phyloP scores from a whole-genome alignment of 2,329 filamentous ascomycete genomes.

The Colletotrichum tabaci region DNA sequence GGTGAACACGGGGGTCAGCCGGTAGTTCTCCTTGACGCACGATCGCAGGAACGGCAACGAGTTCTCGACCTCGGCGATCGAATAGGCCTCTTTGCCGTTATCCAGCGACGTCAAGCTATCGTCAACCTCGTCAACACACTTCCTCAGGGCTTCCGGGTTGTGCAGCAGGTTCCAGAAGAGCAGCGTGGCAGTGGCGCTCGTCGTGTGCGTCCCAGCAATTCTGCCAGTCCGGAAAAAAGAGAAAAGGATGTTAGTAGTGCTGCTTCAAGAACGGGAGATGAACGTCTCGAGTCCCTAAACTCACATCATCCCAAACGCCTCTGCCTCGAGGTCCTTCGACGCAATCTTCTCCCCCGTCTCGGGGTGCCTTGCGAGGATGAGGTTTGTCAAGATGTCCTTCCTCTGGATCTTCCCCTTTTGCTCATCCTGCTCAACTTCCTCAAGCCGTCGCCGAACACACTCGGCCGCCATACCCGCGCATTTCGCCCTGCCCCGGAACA shows the following conservation, averaged over 20 bases:
- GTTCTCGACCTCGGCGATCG: constrained; percentile 17
- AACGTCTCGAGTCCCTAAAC: not conserved
- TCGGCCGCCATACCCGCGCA: constrained; percentile 42
- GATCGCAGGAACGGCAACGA: constrained; percentile 10
- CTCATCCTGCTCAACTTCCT: constrained; percentile 16
- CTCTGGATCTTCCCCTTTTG: constrained; percentile 39
- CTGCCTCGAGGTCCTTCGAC: constrained; percentile 50
- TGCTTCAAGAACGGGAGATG: too few relatives aligned
- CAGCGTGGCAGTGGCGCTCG: constrained; percentile 10
- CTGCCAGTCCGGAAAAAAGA: not conserved
- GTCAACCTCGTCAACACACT: constrained; percentile 20
- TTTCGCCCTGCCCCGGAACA: constrained; percentile 46
- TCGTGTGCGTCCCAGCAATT: constrained; percentile 28
- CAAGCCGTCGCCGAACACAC: constrained; percentile 43
- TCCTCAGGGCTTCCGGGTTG: not conserved
- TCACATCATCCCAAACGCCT: constrained; percentile 56
- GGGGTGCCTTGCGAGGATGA: constrained; percentile 54
- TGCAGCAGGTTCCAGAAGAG: constrained; percentile 30
- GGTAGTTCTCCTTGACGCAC: constrained; percentile 34
- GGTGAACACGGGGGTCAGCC: constrained; percentile 20
- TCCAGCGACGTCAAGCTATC: constrained; percentile 1
- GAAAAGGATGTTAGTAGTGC: too few relatives aligned
- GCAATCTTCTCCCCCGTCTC: constrained; percentile 52
- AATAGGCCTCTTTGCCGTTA: constrained; percentile 10
- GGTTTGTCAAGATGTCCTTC: constrained; percentile 53